Base-by-base conservation (phyloP, 2,329 filamentous ascomycete species). In the Sclerotinia nivalis region DNA sequence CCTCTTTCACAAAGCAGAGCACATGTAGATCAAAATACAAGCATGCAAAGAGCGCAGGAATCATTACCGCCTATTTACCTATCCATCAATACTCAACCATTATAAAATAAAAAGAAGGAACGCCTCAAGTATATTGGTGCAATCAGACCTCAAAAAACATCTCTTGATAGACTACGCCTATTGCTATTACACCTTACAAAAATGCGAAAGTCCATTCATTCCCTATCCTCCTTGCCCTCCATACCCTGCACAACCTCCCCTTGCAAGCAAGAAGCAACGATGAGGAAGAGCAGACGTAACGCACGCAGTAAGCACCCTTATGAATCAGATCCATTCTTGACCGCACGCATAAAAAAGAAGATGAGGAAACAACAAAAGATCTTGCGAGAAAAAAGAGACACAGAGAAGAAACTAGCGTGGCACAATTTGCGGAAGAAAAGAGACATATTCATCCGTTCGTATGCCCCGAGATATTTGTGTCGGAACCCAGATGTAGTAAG, bases 171-270 rank as follows among this genome's bases (percentile, higher is more conserved):
- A 79, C 77, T 78, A 78, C 76, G 76, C 77, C 77, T 79, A 77
- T 79, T 78, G 77, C 78, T 79, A 79, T 79, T 79, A 79, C 77
- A 79, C 76, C 77, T 72, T 79, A 78, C 75, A 78, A 74, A 75
- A 78, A 79, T 78, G 76, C 76, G 75, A 73, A 49, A 56, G 64
- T 54, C 59, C 67, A 69, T 69, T 64, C 67, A 40, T 37, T 65
- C n/a, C 64, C 50, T 47, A 67, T 77, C 75, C 73, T 74, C 72
- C 71, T 75, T 72, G 73, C 73, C 74, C 73, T 72, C 73, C 74
- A 72, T 72, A 70, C 72, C 71, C 71, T 70, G 56, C 71, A 72
- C 69, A 70, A 73, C 71, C 61, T 31, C 31, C 34, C 52, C 49
- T 40, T 15, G 40, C 22, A 69, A 50, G 58, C 58, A 55, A 49